A percentile compares a stretch with the other conserved stretches of the same genome.
phyloP scores from a whole-genome alignment of 2,329 filamentous ascomycete species.

The Graphilbum fragrans region DNA sequence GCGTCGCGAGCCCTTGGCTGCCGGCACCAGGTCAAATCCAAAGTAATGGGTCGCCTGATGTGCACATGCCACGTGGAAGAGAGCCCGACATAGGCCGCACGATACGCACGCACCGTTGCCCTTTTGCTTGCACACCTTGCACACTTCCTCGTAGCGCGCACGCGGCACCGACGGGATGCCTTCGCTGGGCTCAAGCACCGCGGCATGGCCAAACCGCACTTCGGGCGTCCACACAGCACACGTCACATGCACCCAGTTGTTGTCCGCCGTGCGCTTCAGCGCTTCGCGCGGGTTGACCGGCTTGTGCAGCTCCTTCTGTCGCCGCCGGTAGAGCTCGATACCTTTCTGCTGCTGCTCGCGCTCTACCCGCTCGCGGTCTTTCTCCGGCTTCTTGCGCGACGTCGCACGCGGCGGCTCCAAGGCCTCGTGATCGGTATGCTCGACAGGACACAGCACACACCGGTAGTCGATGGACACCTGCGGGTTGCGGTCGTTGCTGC shows the following conservation, averaged over 20 bases:
- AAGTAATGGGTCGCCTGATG: slow-evolving; percentile 71
- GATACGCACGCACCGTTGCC: slow-evolving; percentile 62
- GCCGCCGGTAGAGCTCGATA: slow-evolving; percentile 69
- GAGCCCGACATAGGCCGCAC: slow-evolving; percentile 60
- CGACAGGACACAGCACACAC: slow-evolving; percentile 82
- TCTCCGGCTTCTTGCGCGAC: slow-evolving; percentile 81
- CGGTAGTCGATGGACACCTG: slow-evolving; percentile 90
- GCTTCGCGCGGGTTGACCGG: slow-evolving; percentile 79
- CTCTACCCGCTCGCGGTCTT: slow-evolving; percentile 78
- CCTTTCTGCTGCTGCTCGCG: slow-evolving; percentile 71
- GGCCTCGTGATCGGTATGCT: slow-evolving; percentile 69
- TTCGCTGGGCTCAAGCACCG: slow-evolving; percentile 73
- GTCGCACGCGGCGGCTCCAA: slow-evolving; percentile 69
- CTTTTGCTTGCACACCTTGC: slow-evolving; percentile 69
- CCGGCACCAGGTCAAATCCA: slow-evolving; percentile 74
- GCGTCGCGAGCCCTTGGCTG: slow-evolving; percentile 77
- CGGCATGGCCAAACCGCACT: slow-evolving; percentile 80
- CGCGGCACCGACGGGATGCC: slow-evolving; percentile 75
- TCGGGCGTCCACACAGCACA: slow-evolving; percentile 90
- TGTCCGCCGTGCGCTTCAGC: slow-evolving; percentile 85
- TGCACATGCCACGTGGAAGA: slow-evolving; percentile 84
- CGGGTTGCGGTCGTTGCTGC: slow-evolving; percentile 83
- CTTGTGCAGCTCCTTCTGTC: slow-evolving; percentile 73
- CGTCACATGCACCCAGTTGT: slow-evolving; percentile 95
- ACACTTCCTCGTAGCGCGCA: slow-evolving; percentile 61